These are phyloP conservation scores for Diutina ranongensis DNA, from an alignment of 1,139 yeast genomes.

Conservation along the genomic window DNA sequence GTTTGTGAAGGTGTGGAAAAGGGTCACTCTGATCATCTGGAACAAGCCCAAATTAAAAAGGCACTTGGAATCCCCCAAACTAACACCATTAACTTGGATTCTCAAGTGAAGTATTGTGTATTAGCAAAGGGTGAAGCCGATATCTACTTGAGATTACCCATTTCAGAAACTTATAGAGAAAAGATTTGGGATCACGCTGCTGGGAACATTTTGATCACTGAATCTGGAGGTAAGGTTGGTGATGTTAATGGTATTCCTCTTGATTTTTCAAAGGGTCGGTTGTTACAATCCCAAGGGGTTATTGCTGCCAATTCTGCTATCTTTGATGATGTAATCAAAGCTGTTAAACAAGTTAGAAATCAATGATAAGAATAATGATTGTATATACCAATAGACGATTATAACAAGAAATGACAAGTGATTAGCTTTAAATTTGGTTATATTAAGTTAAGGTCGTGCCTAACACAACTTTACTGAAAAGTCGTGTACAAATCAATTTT, in stretches of 20 bases:
- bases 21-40: slow-evolving; percentile 86
- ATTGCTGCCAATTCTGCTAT: slow-evolving; percentile 69
- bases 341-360: slow-evolving; percentile 27
- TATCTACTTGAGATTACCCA: slow-evolving; percentile 79
- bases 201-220: slow-evolving; percentile 74
- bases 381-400: too few relatives aligned
- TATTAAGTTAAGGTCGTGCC: neutral
- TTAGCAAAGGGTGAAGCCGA: slow-evolving; percentile 89
- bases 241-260: slow-evolving; percentile 67
- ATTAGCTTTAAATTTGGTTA: neutral
- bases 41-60: slow-evolving; percentile 67
- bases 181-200: slow-evolving; percentile 99
- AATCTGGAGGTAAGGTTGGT: slow-evolving; percentile 86
- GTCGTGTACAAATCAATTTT: neutral
- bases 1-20: slow-evolving; percentile 97
- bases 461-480: neutral
- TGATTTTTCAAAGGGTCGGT: slow-evolving; percentile 83
- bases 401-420: too few relatives aligned
- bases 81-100: slow-evolving; percentile 66
- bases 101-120: slow-evolving; percentile 92
- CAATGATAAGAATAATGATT: too few relatives aligned
- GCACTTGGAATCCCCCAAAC: slow-evolving; percentile 34
- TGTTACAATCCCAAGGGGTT: slow-evolving; percentile 75
- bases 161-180: slow-evolving; percentile 65
- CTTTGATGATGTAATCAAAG: slow-evolving; percentile 50